Percentiles rank a stretch among this genome's conserved stretches.
phyloP scores from a whole-genome alignment of 2,329 filamentous ascomycete genomes.

The Microdochium nivale region DNA sequence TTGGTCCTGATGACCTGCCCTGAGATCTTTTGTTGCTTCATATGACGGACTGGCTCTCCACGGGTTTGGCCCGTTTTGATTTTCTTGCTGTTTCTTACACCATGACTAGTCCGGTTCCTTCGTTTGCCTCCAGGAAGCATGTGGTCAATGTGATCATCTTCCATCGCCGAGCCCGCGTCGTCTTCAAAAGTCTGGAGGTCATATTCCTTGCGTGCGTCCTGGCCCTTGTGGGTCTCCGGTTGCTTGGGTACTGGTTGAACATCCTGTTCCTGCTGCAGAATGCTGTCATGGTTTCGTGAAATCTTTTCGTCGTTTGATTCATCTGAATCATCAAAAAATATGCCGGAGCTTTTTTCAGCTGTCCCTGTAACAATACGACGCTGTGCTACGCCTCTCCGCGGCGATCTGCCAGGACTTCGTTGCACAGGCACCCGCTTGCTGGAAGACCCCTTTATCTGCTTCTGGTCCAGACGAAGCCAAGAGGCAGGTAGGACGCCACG shows the following conservation, averaged over 20 bases:
- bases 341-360: background rate
- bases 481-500: constrained; percentile 59
- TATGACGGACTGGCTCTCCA: constrained; percentile 13
- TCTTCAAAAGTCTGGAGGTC: constrained; percentile 17
- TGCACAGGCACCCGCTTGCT: constrained; percentile 19
- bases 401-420: constrained; percentile 27
- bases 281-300: constrained; percentile 8
- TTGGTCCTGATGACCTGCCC: background rate
- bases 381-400: constrained; percentile 40
- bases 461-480: constrained; percentile 52
- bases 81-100: constrained; percentile 14
- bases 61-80: constrained; percentile 22
- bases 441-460: background rate
- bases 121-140: constrained; percentile 39
- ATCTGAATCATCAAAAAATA: constrained; percentile 40
- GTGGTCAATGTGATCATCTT: constrained; percentile 42
- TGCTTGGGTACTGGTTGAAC: too few species aligned
- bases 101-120: constrained; percentile 15
- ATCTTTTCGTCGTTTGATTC: constrained; percentile 22
- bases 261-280: constrained; percentile 5
- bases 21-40: constrained; percentile 15
- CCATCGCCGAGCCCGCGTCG: constrained; percentile 31
- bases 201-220: constrained; percentile 1
- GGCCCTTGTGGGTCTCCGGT: too few species aligned
- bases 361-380: constrained; percentile 15